Conservation (phyloP, 441 rosid genomes). For the Gossypium davidsonii region DNA sequence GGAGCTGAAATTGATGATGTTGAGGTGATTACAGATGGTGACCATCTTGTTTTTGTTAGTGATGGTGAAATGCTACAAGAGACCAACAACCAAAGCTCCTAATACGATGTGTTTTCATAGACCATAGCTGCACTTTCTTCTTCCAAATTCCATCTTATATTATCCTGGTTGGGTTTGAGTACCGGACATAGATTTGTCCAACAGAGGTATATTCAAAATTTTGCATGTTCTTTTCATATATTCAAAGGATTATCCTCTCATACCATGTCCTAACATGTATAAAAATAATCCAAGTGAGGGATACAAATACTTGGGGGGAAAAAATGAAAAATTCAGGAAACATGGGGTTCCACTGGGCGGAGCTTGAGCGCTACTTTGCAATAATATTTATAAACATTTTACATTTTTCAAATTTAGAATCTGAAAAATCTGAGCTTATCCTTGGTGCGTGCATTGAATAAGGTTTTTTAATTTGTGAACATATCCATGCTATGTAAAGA, state of each 20-base stretch:
- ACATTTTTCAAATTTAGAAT: too few species aligned
- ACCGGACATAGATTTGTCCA: not conserved
- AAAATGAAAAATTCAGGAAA: not conserved
- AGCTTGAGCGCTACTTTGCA: not conserved
- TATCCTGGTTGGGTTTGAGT: not conserved
- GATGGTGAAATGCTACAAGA: constrained; percentile 14
- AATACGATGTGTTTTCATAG: not conserved
- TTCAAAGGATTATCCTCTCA: not conserved
- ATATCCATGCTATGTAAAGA: not conserved
- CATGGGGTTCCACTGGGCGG: not conserved
- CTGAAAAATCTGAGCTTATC: not conserved
- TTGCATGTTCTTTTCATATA: too few species aligned
- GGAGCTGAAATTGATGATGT: constrained; percentile 82
- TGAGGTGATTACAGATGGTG: constrained; percentile 79
- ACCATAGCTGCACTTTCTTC: not conserved
- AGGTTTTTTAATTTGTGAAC: not conserved
- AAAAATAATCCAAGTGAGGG: not conserved
- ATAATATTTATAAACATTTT: not conserved
- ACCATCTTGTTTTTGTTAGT: constrained; percentile 52
- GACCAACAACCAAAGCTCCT: not conserved
- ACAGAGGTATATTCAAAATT: too few species aligned
- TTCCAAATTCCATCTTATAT: not conserved
- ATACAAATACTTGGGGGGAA: too few species aligned
- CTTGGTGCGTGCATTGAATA: not conserved
- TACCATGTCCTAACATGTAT: not conserved